Evolutionary conservation across 139 green algal species (phyloP).

Genomic region (Astrephomene gubernaculifera): DNA sequence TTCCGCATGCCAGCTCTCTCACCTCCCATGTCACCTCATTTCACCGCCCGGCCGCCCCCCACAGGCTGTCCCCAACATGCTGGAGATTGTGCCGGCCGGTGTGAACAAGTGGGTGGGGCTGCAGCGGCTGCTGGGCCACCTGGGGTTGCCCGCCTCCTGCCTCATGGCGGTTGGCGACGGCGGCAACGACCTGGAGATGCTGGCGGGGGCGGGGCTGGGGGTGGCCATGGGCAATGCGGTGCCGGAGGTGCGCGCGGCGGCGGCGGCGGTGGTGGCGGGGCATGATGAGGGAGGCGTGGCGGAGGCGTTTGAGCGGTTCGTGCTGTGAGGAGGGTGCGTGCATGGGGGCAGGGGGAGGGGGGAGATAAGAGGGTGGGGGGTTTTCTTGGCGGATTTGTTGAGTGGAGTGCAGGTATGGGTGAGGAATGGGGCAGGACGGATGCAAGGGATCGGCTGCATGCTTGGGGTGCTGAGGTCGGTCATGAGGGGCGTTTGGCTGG

Average conservation of each 20-base stretch:
- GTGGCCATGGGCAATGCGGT: constrained; percentile 98
- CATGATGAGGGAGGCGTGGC: constrained; percentile 93
- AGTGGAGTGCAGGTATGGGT: background rate
- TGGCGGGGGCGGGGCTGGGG: constrained; percentile 81
- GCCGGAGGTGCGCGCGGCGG: constrained; percentile 70
- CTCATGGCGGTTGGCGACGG: constrained; percentile 96
- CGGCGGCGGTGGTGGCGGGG: constrained; percentile 69
- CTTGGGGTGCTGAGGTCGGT: background rate
- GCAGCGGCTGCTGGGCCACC: constrained; percentile 65
- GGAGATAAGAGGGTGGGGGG: background rate
- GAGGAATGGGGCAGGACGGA: background rate
- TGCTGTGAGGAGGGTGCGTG: constrained; percentile 75
- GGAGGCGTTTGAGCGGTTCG: constrained; percentile 91
- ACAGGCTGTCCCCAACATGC: constrained; percentile 93
- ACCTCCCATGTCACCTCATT: background rate
- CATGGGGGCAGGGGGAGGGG: background rate
- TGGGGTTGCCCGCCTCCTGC: constrained; percentile 50
- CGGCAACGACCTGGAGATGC: constrained; percentile 90
- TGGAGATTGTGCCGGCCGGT: constrained; percentile 93
- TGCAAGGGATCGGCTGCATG: background rate
- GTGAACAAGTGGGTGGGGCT: constrained; percentile 88
- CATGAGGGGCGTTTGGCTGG: background rate
- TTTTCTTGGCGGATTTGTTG: background rate
- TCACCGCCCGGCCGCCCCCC: constrained; percentile 32
- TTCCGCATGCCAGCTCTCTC: too few species aligned